Evolutionary conservation across 2,329 filamentous ascomycete species (phyloP).

Genomic region (Fusarium guadeloupense): DNA sequence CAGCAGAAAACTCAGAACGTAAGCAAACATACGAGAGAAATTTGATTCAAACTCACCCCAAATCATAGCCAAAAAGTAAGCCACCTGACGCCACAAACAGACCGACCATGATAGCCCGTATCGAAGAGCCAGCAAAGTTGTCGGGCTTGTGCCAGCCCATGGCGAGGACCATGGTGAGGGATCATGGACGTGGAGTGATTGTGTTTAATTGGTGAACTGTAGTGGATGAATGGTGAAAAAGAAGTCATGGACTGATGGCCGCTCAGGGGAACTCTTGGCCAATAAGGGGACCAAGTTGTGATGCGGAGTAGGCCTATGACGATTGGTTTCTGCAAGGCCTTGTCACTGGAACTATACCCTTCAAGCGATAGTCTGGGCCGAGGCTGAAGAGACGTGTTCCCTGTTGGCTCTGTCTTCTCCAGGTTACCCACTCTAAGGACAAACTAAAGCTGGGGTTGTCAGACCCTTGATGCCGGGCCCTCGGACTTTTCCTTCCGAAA

Average conservation of each 20-base stretch:
- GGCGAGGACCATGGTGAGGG: conserved; percentile 66
- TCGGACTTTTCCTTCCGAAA: background rate
- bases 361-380: background rate
- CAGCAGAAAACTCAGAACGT: background rate
- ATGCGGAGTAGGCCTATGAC: background rate
- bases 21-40: conserved; percentile 10
- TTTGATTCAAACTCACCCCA: conserved; percentile 62
- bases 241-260: background rate
- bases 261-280: background rate
- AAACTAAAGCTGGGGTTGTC: conserved; percentile 1
- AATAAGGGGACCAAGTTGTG: background rate
- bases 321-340: background rate
- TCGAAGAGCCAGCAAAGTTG: conserved; percentile 77
- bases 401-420: background rate
- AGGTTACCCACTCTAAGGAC: background rate
- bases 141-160: conserved; percentile 79
- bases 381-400: background rate
- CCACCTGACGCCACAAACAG: conserved; percentile 76
- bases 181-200: background rate
- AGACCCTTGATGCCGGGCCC: background rate
- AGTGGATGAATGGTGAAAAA: background rate
- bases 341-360: background rate
- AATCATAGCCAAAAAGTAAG: conserved; percentile 75
- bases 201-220: background rate
- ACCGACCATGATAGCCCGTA: conserved; percentile 76